Conservation (phyloP, 2,329 filamentous ascomycete species). For the Setomelanomma holmii region DNA sequence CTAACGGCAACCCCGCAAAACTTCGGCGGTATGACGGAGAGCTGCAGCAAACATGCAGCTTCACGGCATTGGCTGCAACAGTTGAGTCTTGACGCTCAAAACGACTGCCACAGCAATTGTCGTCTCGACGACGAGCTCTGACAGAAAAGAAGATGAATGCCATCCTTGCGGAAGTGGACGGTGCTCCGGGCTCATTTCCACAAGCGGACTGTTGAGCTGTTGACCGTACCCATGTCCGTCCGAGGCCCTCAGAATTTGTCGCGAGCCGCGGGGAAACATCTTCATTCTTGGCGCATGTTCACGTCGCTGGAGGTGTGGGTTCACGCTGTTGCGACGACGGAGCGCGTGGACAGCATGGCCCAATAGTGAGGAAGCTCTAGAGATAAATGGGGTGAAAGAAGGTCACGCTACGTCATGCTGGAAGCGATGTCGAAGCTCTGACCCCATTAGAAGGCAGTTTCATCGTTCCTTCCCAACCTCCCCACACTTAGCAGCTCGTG, state of each 20-base stretch:
- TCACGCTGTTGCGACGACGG: slow-evolving; percentile 5
- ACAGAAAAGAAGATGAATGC: slow-evolving; percentile 6
- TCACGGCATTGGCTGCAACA: slow-evolving; percentile 11
- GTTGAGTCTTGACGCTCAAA: neutral
- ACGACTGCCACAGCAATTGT: neutral
- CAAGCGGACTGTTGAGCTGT: slow-evolving; percentile 34
- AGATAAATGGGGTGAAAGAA: slow-evolving; percentile 1
- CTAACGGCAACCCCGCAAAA: slow-evolving; percentile 26
- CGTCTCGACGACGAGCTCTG: neutral
- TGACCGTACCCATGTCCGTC: slow-evolving; percentile 26
- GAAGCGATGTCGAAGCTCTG: slow-evolving; percentile 21
- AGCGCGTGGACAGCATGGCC: slow-evolving; percentile 4
- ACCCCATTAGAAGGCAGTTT: neutral
- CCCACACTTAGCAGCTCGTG: slow-evolving; percentile 26
- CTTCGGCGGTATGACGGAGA: slow-evolving; percentile 23
- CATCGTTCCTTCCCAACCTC: slow-evolving; percentile 25
- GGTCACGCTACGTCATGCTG: slow-evolving; percentile 25
- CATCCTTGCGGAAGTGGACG: slow-evolving; percentile 14
- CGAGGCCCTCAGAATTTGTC: slow-evolving; percentile 8
- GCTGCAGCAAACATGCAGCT: slow-evolving; percentile 17
- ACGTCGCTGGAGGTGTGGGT: slow-evolving; percentile 9
- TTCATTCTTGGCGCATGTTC: slow-evolving; percentile 15
- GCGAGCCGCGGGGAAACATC: slow-evolving; percentile 9
- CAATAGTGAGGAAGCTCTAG: neutral
- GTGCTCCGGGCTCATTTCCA: slow-evolving; percentile 32